Evolutionary conservation across 768 basidiomycete genomes (phyloP).

Genomic region (Tephrocybe sp.): DNA sequence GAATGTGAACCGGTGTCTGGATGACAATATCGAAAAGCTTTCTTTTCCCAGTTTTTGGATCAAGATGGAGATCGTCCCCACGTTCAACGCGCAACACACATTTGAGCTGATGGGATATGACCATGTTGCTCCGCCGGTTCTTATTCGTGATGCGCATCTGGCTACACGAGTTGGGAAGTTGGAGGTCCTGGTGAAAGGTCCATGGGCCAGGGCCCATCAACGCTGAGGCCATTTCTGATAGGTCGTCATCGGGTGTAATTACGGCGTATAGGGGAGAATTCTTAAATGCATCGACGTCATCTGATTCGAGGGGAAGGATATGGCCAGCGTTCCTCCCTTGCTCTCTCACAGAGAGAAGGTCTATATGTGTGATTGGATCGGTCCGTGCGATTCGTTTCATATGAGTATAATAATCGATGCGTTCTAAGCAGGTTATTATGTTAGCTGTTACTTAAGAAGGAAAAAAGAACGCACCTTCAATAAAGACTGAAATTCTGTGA

Average conservation of each 20-base stretch:
- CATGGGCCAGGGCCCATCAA: constrained; percentile 87
- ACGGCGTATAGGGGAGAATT: constrained; percentile 67
- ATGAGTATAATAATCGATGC: constrained; percentile 76
- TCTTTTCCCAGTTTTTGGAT: constrained; percentile 66
- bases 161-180: constrained; percentile 64
- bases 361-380: constrained; percentile 60
- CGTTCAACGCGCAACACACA: constrained; percentile 81
- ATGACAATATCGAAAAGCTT: constrained; percentile 89
- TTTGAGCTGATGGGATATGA: constrained; percentile 76
- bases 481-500: constrained; percentile 63
- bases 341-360: constrained; percentile 63
- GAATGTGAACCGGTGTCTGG: constrained; percentile 81
- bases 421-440: constrained; percentile 47
- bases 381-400: constrained; percentile 67
- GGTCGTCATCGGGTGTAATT: constrained; percentile 46
- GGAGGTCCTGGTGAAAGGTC: constrained; percentile 69
- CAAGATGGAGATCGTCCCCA: constrained; percentile 66
- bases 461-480: constrained; percentile 68
- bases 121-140: constrained; percentile 74
- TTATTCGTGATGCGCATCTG: constrained; percentile 77
- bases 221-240: constrained; percentile 56
- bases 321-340: constrained; percentile 53
- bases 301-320: constrained; percentile 78
- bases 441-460: not conserved
- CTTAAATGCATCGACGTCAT: constrained; percentile 60